Evolutionary conservation across 306 rosid genomes (phyloP).

Genomic region (Trifolium repens): DNA sequence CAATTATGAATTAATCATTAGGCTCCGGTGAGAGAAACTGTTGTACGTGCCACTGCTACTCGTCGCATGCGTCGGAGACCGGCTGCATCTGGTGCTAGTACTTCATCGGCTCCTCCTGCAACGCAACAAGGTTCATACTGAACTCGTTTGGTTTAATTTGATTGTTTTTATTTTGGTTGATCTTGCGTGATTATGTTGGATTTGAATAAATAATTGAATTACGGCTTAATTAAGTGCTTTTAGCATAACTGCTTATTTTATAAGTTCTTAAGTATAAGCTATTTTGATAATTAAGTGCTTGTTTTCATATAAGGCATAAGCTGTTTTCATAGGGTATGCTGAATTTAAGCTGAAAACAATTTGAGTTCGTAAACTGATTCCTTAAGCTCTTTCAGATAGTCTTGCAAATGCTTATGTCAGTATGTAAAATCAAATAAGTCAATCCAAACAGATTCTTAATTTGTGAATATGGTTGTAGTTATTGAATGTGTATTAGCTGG

Average conservation of each 20-base stretch:
- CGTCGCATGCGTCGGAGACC: slow-evolving; percentile 93
- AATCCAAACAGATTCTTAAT: no score
- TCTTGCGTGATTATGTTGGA: neutral
- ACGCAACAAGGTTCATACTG: slow-evolving; percentile 62
- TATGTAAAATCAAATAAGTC: neutral
- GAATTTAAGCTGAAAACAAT: neutral
- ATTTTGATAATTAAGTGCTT: no score
- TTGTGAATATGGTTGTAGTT: neutral
- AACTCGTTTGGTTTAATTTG: neutral
- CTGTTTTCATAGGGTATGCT: no score
- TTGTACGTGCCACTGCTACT: slow-evolving; percentile 70
- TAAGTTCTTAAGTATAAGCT: neutral
- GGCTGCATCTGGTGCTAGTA: slow-evolving; percentile 82
- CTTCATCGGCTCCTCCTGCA: slow-evolving; percentile 66
- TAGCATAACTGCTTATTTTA: neutral
- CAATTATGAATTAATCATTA: slow-evolving; percentile 32
- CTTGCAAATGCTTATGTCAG: neutral
- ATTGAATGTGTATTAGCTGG: neutral
- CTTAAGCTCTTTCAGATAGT: no score
- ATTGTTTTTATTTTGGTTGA: neutral
- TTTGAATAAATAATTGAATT: neutral
- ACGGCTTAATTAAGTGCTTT: neutral
- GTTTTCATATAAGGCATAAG: neutral
- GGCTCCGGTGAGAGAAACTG: slow-evolving; percentile 79
- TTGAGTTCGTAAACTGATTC: neutral